Evolutionary conservation across 257 asterid genomes (phyloP), one percentile per base, ranked within the genome.

Genomic region (Solanum virginianum): DNA sequence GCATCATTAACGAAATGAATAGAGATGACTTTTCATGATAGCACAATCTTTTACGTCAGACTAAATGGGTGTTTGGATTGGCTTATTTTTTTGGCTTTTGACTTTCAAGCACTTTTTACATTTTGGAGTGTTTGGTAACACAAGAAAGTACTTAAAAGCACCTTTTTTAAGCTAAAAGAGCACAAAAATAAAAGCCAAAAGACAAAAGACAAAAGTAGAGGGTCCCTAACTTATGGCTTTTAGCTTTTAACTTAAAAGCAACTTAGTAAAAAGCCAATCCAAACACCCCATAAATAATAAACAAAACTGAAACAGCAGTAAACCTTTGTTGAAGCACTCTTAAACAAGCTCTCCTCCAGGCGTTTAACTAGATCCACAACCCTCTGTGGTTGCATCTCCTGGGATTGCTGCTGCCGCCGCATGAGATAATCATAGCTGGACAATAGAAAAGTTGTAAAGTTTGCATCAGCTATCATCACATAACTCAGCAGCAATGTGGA

Each of bases 271-370:
- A 36, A 36, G 41, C 41, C 41, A 36, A 36, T 36, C 41, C 41
- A 36, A 36, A 36, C 41, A 36, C 41, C 41, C 41, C 41, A 36
- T 36, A 36, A 53, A 53, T 53, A 79, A 77, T 65, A 80, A 54
- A 45, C 17, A 20, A n/a, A 66, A 20, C 17, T 56, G 47, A 71
- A 82, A 83, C 82, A 80, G 62, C 17, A 71, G 83, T 89, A 85
- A 87, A 96, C 99, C 98, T 90, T 93, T 88, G 98, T 85, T 1
- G 90, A 81, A 83, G 99, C 98, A 93, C 88, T 89, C 93, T 91
- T 94, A 90, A 91, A 88, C 84, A 96, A 88, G 85, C 91, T 94
- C 89, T 92, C 98, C 85, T 96, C 99, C 75, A 96, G 86, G 77
- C 98, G 97, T 91, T 79, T 90, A 84, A 91, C 98, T 87, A 96